Base-by-base conservation (phyloP, 805 yeast species). In the Candida railenensis region DNA sequence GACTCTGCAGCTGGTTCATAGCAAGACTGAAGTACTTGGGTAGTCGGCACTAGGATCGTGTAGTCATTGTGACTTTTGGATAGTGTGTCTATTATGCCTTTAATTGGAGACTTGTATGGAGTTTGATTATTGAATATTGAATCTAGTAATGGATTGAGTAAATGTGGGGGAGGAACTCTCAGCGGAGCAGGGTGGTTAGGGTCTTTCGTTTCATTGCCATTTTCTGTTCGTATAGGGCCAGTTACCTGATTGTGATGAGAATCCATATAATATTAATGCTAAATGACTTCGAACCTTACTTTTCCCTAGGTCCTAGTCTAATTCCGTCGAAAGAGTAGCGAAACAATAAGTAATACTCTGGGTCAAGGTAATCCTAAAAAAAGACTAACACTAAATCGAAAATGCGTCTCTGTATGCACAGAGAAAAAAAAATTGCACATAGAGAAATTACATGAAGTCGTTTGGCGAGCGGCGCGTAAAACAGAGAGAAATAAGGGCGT, bases 41-140 rank as follows among this genome's bases (percentile, higher is more conserved):
- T 66, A 3, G 81, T 79, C 0, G 96, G 96, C 1, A 85, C 81
- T n/a, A 87, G 58, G 12, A 87, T 58, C 2, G 82, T 71, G 58
- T 74, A 82, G n/a, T 76, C 77, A 16, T 71, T 72, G 34, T 84
- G 80, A 49, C 62, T 64, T 37, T 56, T 61, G 2, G 71, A 54
- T 20, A 85, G 55, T 42, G 62, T 72, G 3, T 63, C 58, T 33
- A 81, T 70, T 5, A 80, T 66, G n/a, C 70, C 71, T 47, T 72
- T 76, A 43, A 75, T 65, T 14, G 82, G 75, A 0, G 81, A 47
- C 66, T 69, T 65, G 21, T 49, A 48, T 32, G 60, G 56, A 39
- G 60, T 59, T 0, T 86, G 84, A 53, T 85, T 81, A 65, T 85
- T 83, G 69, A 87, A 85, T 4, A 86, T 62, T 34, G 82, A 74